phyloP scores from a whole-genome alignment of 495 filamentous ascomycete species.

The Staphylotrichum tortipilum region DNA sequence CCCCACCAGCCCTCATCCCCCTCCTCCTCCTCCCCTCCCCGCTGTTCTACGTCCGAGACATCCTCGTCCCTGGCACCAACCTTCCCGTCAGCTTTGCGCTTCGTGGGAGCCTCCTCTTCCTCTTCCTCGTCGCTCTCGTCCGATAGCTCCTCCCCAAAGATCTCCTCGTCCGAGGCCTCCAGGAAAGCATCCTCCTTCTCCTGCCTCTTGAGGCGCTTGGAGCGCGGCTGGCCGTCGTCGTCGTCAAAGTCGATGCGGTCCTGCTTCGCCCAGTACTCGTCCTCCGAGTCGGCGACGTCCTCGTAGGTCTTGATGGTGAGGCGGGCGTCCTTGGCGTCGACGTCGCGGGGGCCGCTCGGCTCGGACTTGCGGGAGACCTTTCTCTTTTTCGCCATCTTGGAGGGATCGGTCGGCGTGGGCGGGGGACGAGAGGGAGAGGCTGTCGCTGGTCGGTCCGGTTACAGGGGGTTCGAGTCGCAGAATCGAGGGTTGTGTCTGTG shows the following conservation, averaged over 20 bases:
- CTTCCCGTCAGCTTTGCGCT: slow-evolving; percentile 19
- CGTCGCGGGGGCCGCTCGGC: slow-evolving; percentile 38
- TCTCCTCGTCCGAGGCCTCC: slow-evolving; percentile 81
- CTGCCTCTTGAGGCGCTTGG: slow-evolving; percentile 62
- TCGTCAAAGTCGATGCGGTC: slow-evolving; percentile 79
- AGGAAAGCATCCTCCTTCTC: slow-evolving; percentile 51
- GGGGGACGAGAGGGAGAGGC: not conserved
- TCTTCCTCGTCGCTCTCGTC: slow-evolving; percentile 29
- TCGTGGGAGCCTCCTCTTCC: slow-evolving; percentile 13
- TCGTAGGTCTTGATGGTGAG: slow-evolving; percentile 61
- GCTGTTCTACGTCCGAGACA: slow-evolving; percentile 33
- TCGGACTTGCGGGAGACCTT: slow-evolving; percentile 50
- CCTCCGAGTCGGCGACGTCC: slow-evolving; percentile 83
- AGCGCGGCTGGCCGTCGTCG: slow-evolving; percentile 68
- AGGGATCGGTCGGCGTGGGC: not conserved
- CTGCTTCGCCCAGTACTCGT: slow-evolving; percentile 76
- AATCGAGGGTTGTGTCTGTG: too few relatives aligned
- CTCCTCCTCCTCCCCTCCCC: slow-evolving; percentile 53
- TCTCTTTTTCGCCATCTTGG: slow-evolving; percentile 71
- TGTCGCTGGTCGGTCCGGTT: not conserved
- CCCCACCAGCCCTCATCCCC: slow-evolving; percentile 79
- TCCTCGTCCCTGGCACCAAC: slow-evolving; percentile 24
- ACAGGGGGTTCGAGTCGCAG: too few relatives aligned
- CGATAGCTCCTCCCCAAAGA: slow-evolving; percentile 49
- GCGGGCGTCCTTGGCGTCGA: slow-evolving; percentile 45